These are phyloP conservation scores for grape (Vitis vinifera) DNA, from an alignment of 164 flowering plant species.

Conservation along the genomic window DNA sequence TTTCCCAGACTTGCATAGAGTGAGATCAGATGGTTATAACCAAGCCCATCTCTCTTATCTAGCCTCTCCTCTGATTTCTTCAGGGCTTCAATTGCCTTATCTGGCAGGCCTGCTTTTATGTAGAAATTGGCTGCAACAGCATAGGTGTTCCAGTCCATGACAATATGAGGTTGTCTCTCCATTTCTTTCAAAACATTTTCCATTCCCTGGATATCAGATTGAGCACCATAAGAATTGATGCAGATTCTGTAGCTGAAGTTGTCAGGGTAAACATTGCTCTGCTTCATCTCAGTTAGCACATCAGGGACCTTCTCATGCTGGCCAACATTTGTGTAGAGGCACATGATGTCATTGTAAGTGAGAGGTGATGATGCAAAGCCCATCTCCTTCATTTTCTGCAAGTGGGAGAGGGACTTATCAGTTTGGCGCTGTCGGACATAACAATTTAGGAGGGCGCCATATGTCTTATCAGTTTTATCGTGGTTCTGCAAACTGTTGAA, in stretches of 20 bases:
- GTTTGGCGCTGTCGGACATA: constrained; percentile 54
- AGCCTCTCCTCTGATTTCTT: constrained; percentile 55
- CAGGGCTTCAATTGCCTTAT: constrained; percentile 47
- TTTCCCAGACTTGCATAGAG: constrained; percentile 58
- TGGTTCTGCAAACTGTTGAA: constrained; percentile 46
- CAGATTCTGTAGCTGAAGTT: constrained; percentile 76
- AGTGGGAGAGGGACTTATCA: constrained; percentile 49
- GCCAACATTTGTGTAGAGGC: constrained; percentile 47
- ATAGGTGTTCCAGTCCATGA: constrained; percentile 71
- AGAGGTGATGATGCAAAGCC: constrained; percentile 52
- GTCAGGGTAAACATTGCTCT: constrained; percentile 49
- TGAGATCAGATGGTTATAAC: constrained; percentile 62
- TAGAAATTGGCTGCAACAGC: constrained; percentile 56
- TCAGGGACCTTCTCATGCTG: constrained; percentile 58
- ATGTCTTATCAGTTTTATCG: constrained; percentile 57
- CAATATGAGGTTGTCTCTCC: constrained; percentile 47
- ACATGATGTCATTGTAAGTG: constrained; percentile 67
- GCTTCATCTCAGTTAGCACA: constrained; percentile 62
- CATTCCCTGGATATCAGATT: constrained; percentile 55
- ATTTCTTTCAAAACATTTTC: constrained; percentile 57
- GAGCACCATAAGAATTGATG: constrained; percentile 59
- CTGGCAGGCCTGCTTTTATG: constrained; percentile 44
- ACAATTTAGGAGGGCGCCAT: constrained; percentile 76
- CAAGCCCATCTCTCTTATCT: constrained; percentile 41
- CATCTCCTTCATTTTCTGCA: constrained; percentile 67